These are phyloP conservation scores for Nematodospora valgi DNA, from an alignment of 805 yeast genomes.

Conservation along the genomic window DNA sequence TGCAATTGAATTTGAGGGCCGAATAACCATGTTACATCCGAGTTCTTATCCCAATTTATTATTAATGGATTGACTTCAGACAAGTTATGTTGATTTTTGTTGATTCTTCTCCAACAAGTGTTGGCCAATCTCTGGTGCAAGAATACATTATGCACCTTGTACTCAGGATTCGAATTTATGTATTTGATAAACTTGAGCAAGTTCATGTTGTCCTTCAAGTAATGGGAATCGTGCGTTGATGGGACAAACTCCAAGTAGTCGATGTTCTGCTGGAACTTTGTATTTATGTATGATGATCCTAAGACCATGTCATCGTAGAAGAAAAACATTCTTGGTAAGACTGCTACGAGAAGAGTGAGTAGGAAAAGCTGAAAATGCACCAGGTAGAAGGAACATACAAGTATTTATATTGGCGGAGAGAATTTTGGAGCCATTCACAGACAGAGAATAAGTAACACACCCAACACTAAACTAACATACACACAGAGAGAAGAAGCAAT, in stretches of 20 bases:
- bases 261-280: slow-evolving; percentile 20
- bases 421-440: too few species aligned
- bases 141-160: slow-evolving; percentile 8
- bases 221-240: slow-evolving; percentile 7
- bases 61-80: slow-evolving; percentile 36
- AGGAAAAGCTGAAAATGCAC: too few species aligned
- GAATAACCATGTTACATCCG: slow-evolving; percentile 53
- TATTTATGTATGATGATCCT: slow-evolving; percentile 8
- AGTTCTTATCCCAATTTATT: slow-evolving; percentile 53
- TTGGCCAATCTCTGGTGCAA: slow-evolving; percentile 26
- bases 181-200: slow-evolving; percentile 12
- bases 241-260: slow-evolving; percentile 27
- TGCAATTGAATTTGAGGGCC: slow-evolving; percentile 40
- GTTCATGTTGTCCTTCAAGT: slow-evolving; percentile 17
- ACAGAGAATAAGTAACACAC: too few species aligned
- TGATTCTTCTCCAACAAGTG: slow-evolving; percentile 39
- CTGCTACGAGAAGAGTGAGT: too few species aligned
- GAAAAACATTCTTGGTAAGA: slow-evolving; percentile 11
- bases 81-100: slow-evolving; percentile 26
- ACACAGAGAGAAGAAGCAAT: too few species aligned
- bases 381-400: too few species aligned
- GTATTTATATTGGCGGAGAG: too few species aligned
- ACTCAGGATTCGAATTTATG: slow-evolving; percentile 8
- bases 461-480: too few species aligned
- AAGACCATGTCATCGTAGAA: slow-evolving; percentile 14